A percentile compares a stretch with the other conserved stretches of the same genome.
These are phyloP conservation scores for Mallotus japonicus DNA, from an alignment of 441 rosid species.

Conservation along the genomic window DNA sequence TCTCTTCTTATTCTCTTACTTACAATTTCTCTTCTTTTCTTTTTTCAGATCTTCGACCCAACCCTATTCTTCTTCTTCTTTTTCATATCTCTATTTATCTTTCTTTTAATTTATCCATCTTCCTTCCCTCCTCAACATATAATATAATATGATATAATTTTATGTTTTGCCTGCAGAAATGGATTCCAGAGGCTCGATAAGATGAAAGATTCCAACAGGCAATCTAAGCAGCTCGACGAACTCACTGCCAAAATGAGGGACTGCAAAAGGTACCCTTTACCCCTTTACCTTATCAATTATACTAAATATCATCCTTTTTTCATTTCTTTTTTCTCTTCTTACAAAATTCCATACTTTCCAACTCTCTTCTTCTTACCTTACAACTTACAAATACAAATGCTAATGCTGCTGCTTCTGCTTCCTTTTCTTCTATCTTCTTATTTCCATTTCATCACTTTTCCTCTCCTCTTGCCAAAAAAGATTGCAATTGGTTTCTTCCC, in stretches of 20 bases:
- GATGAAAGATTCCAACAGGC: constrained; percentile 83
- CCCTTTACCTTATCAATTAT: background rate
- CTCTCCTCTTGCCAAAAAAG: too few relatives aligned
- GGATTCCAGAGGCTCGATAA: constrained; percentile 96
- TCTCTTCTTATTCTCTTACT: background rate
- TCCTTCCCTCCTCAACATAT: too few relatives aligned
- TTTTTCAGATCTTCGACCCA: background rate
- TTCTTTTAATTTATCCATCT: too few relatives aligned
- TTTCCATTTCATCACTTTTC: too few relatives aligned
- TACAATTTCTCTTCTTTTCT: background rate
- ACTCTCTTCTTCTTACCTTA: too few relatives aligned
- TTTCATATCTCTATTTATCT: too few relatives aligned
- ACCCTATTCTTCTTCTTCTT: background rate
- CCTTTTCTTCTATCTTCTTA: too few relatives aligned
- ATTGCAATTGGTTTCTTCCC: too few relatives aligned
- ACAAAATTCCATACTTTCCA: too few relatives aligned
- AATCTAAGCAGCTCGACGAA: constrained; percentile 91
- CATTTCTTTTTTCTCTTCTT: background rate
- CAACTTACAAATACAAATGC: too few relatives aligned
- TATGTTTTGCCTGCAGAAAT: constrained; percentile 45
- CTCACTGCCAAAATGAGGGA: constrained; percentile 93
- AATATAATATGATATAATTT: too few relatives aligned
- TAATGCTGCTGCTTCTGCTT: too few relatives aligned
- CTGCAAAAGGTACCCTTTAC: constrained; percentile 64
- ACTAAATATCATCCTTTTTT: background rate